Evolutionary conservation across 441 rosid species (phyloP), one percentile per base, ranked within the genome.

Genomic region (Bruguiera hainesii): DNA sequence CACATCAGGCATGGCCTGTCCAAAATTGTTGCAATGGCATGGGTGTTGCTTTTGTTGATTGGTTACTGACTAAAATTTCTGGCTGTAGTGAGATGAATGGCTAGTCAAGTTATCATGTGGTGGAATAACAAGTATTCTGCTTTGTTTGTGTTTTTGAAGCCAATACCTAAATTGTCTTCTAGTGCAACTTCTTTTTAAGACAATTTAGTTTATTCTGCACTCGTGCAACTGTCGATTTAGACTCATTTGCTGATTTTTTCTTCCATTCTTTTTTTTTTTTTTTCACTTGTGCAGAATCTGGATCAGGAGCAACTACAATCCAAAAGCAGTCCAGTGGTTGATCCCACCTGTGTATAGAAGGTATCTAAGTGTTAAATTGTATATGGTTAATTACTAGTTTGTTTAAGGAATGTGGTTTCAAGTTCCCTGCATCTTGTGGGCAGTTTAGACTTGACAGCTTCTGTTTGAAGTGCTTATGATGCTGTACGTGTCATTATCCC

Each of bases 241-340:
- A 31, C 37, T 64, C 46, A 50, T 29, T 28, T 10, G 30, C 31
- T 42, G 3, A 18, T 46, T 13, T 35, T 61, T 53, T 66, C 49
- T 26, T 50, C 37, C 37, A 33, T 21, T 26, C 23, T 31, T n/a
- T 7, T 3, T 5, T n/a, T 26, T 6, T 8, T 46, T 26, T 1
- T 19, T 55, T 37, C 42, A 28, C 33, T 71, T 72, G 67, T 81
- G 69, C 83, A 85, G 90, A 89, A 78, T 56, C 69, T 73, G 56
- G 80, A 81, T 69, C 76, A 46, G 19, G 65, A 46, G 68, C 74
- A 75, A 74, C 74, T 73, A 55, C 73, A 72, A 60, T 67, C 77
- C 0, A 73, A 75, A 73, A 56, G 81, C 61, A 81, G 73, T 58
- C 66, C 72, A 19, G 62, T 71, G 51, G 61, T 75, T 65, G 82